These are phyloP conservation scores for Wickerhamiella lipophila DNA, from an alignment of 805 yeast species.

Conservation along the genomic window DNA sequence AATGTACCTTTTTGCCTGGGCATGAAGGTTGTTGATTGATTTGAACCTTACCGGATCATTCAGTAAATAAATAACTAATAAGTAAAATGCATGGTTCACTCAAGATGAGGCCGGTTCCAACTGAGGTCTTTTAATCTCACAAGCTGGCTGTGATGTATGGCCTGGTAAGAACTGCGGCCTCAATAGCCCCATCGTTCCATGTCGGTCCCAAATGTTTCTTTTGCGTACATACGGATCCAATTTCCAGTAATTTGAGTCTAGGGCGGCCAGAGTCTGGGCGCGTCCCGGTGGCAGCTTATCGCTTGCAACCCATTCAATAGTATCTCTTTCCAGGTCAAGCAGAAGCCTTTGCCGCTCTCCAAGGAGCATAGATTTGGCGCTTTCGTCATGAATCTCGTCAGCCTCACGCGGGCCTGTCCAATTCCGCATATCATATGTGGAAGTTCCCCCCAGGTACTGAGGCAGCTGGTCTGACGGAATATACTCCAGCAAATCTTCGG, in stretches of 20 bases:
- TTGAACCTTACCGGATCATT: too few relatives aligned
- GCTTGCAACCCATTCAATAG: background rate
- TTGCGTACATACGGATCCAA: constrained; percentile 76
- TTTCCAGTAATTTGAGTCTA: constrained; percentile 34
- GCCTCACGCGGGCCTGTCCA: constrained; percentile 2
- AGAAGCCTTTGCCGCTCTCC: background rate
- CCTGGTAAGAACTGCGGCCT: background rate
- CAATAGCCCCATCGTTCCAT: constrained; percentile 40
- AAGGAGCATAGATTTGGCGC: background rate
- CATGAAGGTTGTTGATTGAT: too few relatives aligned
- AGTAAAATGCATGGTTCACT: too few relatives aligned
- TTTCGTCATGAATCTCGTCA: background rate
- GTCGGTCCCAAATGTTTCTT: constrained; percentile 65
- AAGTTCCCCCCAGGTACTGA: background rate
- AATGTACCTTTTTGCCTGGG: too few relatives aligned
- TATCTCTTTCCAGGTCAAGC: background rate
- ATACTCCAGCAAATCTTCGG: background rate
- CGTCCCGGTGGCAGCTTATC: constrained; percentile 21
- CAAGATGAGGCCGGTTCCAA: background rate
- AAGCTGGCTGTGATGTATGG: background rate
- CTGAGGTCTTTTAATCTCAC: background rate
- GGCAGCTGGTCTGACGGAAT: constrained; percentile 2
- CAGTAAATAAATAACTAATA: too few relatives aligned
- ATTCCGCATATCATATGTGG: background rate
- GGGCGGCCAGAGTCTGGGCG: constrained; percentile 33